phyloP scores from a whole-genome alignment of 2,329 filamentous ascomycete species.

The Pseudogymnoascus pannorum region DNA sequence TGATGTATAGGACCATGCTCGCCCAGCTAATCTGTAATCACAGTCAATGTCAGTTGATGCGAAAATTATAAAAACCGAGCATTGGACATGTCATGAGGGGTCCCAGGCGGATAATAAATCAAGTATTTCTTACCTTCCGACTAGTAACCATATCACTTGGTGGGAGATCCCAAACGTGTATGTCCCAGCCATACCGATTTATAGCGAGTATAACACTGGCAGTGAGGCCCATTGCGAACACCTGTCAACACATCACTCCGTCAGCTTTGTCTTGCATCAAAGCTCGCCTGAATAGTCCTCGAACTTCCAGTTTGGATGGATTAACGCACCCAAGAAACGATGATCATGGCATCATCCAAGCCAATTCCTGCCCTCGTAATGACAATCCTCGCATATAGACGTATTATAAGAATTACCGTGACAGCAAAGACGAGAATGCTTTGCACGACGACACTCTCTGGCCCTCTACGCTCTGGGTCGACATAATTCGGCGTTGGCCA shows the following conservation, averaged over 20 bases:
- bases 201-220: conserved; percentile 29
- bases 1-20: conserved; percentile 10
- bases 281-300: neutral
- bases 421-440: conserved; percentile 33
- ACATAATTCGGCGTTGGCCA: conserved; percentile 43
- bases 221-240: conserved; percentile 31
- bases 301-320: neutral
- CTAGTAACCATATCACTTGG: neutral
- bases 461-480: conserved; percentile 38
- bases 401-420: conserved; percentile 33
- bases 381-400: conserved; percentile 40
- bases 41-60: neutral
- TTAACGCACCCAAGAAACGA: conserved; percentile 32
- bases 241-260: conserved; percentile 14
- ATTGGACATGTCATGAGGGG: neutral
- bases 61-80: no score
- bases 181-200: conserved; percentile 30
- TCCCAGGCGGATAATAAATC: neutral
- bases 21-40: neutral
- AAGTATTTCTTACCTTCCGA: neutral
- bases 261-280: neutral
- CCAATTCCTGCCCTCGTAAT: conserved; percentile 38
- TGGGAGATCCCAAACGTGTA: conserved; percentile 34
- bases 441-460: conserved; percentile 35
- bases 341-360: conserved; percentile 40